Conservation (phyloP, 2,329 filamentous ascomycete species). For the Zasmidium citrigriseum region DNA sequence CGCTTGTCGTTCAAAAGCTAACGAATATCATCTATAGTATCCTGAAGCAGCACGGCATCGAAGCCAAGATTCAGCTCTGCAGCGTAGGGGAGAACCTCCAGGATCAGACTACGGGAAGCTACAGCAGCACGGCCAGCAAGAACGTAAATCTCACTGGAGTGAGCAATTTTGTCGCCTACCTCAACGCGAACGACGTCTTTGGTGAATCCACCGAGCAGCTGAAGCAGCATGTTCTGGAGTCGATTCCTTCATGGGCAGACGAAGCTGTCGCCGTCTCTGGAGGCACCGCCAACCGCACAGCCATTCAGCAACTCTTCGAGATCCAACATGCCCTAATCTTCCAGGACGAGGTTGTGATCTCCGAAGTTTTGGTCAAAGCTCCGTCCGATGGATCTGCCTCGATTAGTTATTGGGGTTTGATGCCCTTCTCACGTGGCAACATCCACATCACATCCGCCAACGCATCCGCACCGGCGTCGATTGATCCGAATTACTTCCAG, state of each 20-base stretch:
- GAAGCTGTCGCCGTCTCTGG: constrained; percentile 37
- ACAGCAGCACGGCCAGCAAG: constrained; percentile 12
- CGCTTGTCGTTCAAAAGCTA: background rate
- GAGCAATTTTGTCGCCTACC: constrained; percentile 13
- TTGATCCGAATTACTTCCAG: constrained; percentile 35
- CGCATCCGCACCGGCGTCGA: constrained; percentile 22
- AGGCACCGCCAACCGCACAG: constrained; percentile 17
- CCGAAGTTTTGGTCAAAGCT: constrained; percentile 11
- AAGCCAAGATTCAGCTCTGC: constrained; percentile 32
- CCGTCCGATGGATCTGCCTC: constrained; percentile 6
- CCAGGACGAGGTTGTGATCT: constrained; percentile 10
- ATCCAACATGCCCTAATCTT: constrained; percentile 20
- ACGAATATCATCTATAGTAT: constrained; percentile 38
- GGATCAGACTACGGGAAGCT: constrained; percentile 24
- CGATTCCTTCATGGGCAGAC: constrained; percentile 17
- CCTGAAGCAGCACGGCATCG: constrained; percentile 41
- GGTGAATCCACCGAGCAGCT: constrained; percentile 38
- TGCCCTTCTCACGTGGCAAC: constrained; percentile 29
- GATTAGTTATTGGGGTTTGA: constrained; percentile 22
- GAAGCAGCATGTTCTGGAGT: constrained; percentile 40
- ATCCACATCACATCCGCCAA: constrained; percentile 29
- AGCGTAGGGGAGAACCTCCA: constrained; percentile 33
- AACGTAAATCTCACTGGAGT: constrained; percentile 36
- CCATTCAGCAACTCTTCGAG: constrained; percentile 16
- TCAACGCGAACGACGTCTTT: constrained; percentile 16